Base-by-base conservation (phyloP, 306 rosid genomes). In the Glycine soja region DNA sequence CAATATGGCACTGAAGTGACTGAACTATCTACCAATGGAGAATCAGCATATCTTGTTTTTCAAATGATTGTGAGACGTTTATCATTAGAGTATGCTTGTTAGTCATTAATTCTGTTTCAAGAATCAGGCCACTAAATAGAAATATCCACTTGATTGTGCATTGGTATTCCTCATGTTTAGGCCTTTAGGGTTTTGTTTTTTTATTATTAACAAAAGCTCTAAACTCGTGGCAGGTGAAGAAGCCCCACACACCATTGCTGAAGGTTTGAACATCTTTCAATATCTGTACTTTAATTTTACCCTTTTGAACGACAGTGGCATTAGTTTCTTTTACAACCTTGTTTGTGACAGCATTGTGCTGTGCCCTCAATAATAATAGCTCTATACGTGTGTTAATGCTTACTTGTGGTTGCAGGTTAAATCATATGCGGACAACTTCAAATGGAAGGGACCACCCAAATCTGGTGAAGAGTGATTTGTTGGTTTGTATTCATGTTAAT, bases 351-450 rank as follows among this genome's bases (percentile, higher is more conserved):
- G 65, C 9, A 57, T 19, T 76, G 77, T 12, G 56, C 40, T 64
- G 4, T 36, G 7, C 40, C 13, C 43, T 38, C 43, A 38, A 36
- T 36, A 36, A 36, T 36, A 36, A 36, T 36, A 36, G 40, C 40
- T 42, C 5, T 42, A 15, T 50, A 14, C 34, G 30, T 12, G n/a
- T 79, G 15, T 79, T 24, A 50, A 18, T 58, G 38, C 24, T 82
- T 48, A 69, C 82, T 40, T 62, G 46, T 43, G 74, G 38, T 82
- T 87, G 84, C 85, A 93, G 99, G 92, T 78, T 74, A 95, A 87
- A 80, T 71, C 93, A 74, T 95, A 95, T 81, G 94, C 99, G 2
- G 99, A 95, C 84, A 95, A 95, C 90, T 95, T 93, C 85, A 95
- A 90, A 89, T 93, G 98, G 94, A 95, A 95, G 92, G 99, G 98